Conservation (phyloP, 768 basidiomycete genomes). For the Termitomyces sp. region DNA sequence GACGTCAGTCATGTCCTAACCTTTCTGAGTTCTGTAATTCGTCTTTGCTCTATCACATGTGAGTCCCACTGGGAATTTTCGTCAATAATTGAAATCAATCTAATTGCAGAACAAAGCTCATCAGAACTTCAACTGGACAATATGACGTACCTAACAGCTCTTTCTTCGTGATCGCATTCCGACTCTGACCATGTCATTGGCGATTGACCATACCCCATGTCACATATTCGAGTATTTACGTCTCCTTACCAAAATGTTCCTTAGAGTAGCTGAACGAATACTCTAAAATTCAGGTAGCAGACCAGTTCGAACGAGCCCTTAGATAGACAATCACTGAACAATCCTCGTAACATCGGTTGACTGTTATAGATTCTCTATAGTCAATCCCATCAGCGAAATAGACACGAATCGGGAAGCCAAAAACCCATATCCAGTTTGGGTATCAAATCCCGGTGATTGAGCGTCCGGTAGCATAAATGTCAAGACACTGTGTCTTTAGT, state of each 20-base stretch:
- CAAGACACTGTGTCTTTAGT: no score
- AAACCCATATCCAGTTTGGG: not conserved
- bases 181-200: not conserved
- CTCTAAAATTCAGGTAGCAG: not conserved
- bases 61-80: no score
- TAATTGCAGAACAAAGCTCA: no score
- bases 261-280: not conserved
- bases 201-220: not conserved
- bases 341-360: not conserved
- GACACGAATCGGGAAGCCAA: no score
- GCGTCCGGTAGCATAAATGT: no score
- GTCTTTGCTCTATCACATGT: no score
- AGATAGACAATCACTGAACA: not conserved
- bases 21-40: no score
- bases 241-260: not conserved
- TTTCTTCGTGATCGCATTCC: not conserved
- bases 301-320: not conserved
- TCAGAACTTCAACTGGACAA: not conserved
- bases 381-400: not conserved
- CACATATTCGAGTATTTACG: not conserved
- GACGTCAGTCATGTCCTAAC: no score
- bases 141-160: not conserved
- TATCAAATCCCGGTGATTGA: no score
- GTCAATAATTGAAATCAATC: no score
- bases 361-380: not conserved